Evolutionary conservation across 1,139 yeast genomes (phyloP), one percentile per base, ranked within the genome.

Genomic region (Suhomyces anneliseae): DNA sequence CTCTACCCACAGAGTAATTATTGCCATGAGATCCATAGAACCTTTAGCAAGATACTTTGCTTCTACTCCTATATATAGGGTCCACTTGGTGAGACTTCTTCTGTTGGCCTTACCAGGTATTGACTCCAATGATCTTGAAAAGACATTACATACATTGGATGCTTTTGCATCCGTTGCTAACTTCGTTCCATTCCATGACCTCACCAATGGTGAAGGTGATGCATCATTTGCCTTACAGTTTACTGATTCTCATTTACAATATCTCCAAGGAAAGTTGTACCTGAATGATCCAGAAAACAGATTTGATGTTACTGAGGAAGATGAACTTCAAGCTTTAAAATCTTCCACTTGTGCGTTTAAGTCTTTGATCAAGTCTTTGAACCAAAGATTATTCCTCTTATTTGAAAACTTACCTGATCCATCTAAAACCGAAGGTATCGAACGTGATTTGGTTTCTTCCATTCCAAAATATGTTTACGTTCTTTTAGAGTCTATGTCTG

Each of bases 81-180:
- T 89, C 11, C 99, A 93, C 59, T 69, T 90, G 27, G 81, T 95
- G 0, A 81, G 95, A 47, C 70, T 93, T 19, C 62, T 92, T 36
- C 80, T 83, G 43, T 74, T 89, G 62, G 72, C 87, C 0, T 65
- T 92, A 11, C 89, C 92, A 0, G 97, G 95, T 24, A 83, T 93
- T 39, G 98, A 93, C 62, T 82, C 95, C 0, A 93, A 92, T 63
- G 99, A 93, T 65, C 74, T 90, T 45, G 78, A 75, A 27, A 83
- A 92, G 60, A 85, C 97, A 0, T 74, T 85, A 33, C 77, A 81
- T 44, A 81, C 96, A 0, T 69, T 92, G 43, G 82, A 85, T 51
- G 79, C 88, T 26, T 78, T 93, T 51, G 85, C 90, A 10, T 77
- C 89, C 0, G 79, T 87, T 31, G 85, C 92, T 0, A 74, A 86